Evolutionary conservation across 2,329 filamentous ascomycete species (phyloP), one percentile per base, ranked within the genome.

Genomic region (Cadophora sp.): DNA sequence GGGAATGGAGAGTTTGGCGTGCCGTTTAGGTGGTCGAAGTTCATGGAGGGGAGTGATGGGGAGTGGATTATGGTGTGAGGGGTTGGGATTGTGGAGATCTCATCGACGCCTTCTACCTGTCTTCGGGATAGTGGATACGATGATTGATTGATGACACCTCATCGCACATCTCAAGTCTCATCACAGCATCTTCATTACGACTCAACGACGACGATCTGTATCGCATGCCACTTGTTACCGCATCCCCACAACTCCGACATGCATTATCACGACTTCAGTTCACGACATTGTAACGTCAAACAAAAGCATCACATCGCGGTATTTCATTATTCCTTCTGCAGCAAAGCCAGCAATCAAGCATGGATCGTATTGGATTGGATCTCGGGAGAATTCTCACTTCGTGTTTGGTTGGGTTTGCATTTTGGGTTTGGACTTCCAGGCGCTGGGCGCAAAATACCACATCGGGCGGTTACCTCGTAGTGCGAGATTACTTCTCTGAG

Each of bases 51-150:
- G 0, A 80, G 84, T 24, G 87, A 89, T 56, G 85, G 89, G 24
- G 87, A 90, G 79, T 89, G 87, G 87, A 89, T 89, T 75, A 89
- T 90, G 86, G 87, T 89, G 77, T 90, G 79, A 83, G 31, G 43
- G n/a, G 2, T 43, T 16, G 43, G 19, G n/a, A 3, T 43, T 16
- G 43, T 3, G 2, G 43, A 3, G 7, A 22, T 22, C 43, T 22
- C 43, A 9, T 48, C 43, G 19, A 22, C 11, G 43, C 43, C 34
- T 37, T 12, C 34, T 37, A 37, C 34, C 22, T 48, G 4, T 11
- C 40, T 16, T n/a, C 2, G 6, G 12, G 40, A 43, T 14, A 48
- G 22, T 48, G 43, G 43, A 3, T 11, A 3, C 7, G 2, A 12
- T 9, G n/a, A 22, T n/a, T 12, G 22, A 22, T 7, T 7, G 43